Evolutionary conservation across 2,329 filamentous ascomycete genomes (phyloP).

Genomic region (Mariannaea elegans): DNA sequence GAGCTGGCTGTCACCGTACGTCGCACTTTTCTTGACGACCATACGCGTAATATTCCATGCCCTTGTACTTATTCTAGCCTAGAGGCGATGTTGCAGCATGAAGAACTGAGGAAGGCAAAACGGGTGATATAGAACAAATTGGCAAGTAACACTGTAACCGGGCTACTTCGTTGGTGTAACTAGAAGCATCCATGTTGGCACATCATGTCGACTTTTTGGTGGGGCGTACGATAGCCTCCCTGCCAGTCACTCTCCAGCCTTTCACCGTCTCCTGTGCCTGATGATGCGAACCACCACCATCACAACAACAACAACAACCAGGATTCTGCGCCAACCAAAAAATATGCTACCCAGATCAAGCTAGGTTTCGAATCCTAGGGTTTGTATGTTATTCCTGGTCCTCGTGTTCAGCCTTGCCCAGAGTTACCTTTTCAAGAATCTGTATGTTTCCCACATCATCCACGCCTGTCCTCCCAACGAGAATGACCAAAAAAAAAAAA

Average conservation of each 20-base stretch:
- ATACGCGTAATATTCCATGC: background rate
- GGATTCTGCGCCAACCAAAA: background rate
- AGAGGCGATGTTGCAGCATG: background rate
- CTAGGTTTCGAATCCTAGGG: background rate
- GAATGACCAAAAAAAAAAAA: too few relatives aligned
- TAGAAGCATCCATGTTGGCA: constrained; percentile 6
- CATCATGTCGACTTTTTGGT: constrained; percentile 5
- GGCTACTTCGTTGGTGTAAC: background rate
- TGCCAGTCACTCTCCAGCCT: too few relatives aligned
- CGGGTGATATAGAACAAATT: background rate
- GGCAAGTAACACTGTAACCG: too few relatives aligned
- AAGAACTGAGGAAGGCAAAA: background rate
- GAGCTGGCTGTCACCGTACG: background rate
- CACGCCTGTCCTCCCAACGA: too few relatives aligned
- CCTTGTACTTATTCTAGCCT: background rate
- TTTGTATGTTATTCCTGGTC: background rate
- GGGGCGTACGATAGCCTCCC: constrained; percentile 2
- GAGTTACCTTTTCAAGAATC: too few relatives aligned
- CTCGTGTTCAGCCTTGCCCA: background rate
- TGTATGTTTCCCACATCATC: too few relatives aligned
- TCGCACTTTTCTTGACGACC: too few relatives aligned
- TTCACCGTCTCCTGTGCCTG: too few relatives aligned
- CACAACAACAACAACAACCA: background rate
- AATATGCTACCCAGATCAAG: background rate
- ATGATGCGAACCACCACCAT: too few relatives aligned